Conservation (phyloP, 345 rosid genomes). For the Capsella bursapastoris region DNA sequence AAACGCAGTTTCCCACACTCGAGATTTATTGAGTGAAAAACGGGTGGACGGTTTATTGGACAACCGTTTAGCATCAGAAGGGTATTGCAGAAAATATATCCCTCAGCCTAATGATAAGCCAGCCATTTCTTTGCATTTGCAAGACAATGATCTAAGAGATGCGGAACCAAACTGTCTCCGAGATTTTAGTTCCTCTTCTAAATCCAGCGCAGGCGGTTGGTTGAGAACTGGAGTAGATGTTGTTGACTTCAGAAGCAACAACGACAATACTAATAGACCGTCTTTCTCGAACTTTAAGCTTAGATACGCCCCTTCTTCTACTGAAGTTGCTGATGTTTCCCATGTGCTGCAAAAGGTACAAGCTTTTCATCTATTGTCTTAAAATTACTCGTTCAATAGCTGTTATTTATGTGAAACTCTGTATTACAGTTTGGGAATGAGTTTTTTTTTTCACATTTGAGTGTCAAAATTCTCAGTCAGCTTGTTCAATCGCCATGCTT, state of each 20-base stretch:
- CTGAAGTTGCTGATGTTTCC: slow-evolving; percentile 47
- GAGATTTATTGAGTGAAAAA: slow-evolving; percentile 30
- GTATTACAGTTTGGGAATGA: not conserved
- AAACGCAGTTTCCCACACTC: slow-evolving; percentile 41
- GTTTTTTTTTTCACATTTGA: not conserved
- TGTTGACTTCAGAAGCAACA: slow-evolving; percentile 47
- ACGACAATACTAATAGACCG: slow-evolving; percentile 33
- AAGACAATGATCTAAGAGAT: slow-evolving; percentile 50
- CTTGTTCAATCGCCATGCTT: not conserved
- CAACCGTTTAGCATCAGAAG: slow-evolving; percentile 48
- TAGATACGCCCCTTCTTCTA: slow-evolving; percentile 39
- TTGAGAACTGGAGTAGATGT: slow-evolving; percentile 42
- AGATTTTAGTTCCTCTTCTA: slow-evolving; percentile 48
- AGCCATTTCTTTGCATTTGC: slow-evolving; percentile 41
- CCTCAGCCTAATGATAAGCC: slow-evolving; percentile 44
- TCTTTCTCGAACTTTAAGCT: slow-evolving; percentile 50
- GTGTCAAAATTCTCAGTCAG: not conserved
- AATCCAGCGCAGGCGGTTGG: slow-evolving; percentile 46
- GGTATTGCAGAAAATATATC: slow-evolving; percentile 41
- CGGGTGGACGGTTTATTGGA: slow-evolving; percentile 31
- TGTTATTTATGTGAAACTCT: slow-evolving; percentile 16
- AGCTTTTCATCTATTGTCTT: slow-evolving; percentile 26
- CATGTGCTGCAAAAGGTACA: slow-evolving; percentile 57
- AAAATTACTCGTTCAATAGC: not conserved
- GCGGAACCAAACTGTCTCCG: slow-evolving; percentile 42